Base-by-base conservation (phyloP, 1,284 basidiomycete genomes). In the Neotropicomus parvogracilis region DNA sequence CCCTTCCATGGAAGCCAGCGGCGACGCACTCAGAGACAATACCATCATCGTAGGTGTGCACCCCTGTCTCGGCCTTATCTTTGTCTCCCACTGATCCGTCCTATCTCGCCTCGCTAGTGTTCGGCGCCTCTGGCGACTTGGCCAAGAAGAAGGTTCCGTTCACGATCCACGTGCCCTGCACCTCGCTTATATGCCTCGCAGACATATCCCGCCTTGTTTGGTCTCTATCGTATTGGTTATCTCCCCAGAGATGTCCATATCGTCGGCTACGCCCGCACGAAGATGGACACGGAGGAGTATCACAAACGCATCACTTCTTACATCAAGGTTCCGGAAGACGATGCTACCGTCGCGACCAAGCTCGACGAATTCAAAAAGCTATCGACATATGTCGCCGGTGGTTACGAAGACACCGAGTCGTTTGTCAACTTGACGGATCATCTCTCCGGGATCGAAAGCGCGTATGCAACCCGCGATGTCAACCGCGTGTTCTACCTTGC, bases 101-200 rank as follows among this genome's bases (percentile, higher is more conserved):
- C 14, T 46, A 14, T 43, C 41, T 62, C 10, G 14, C 39, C 40
- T n/a, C n/a, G n/a, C n/a, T n/a, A 94, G 95, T 99, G 48, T 83
- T 97, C 52, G 97, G 97, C 53, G 95, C 95, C 19, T 97, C 92
- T 50, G 95, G 95, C 44, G 95, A 99, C 77, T 79, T 99, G 43
- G 97, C 95, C 52, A 97, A 97, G 87, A 99, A 99, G 78, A 99
- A 99, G 82, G 94, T 89, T 70, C 24, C n/a, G 1, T n/a, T 35
- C 53, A 48, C 33, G 13, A 13, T 28, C 49, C 3, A 17, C 28
- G 42, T 49, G 33, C 12, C 29, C 47, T 49, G 19, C 36, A 40
- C 42, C 40, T 43, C 49, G 37, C 48, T 62, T 29, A 67, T 4
- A 3, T 34, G 4, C 28, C 44, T 47, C 37, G 17, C 58, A 93